Evolutionary conservation across 2,329 filamentous ascomycete species (phyloP).

Genomic region (Cercospora canescens): DNA sequence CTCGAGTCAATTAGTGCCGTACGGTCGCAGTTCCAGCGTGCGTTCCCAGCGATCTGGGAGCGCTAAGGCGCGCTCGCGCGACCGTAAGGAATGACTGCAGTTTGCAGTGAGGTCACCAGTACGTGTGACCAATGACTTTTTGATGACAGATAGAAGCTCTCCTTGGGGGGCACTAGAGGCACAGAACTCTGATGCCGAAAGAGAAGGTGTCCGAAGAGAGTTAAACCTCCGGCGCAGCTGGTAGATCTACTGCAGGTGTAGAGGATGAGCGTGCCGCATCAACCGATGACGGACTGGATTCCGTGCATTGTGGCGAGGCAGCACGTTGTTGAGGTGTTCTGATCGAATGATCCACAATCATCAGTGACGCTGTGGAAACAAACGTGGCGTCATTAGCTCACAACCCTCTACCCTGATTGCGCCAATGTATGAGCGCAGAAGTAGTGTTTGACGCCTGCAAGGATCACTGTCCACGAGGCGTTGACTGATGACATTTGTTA

Average conservation of each 20-base stretch:
- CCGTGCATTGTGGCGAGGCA: conserved; percentile 16
- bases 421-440: conserved; percentile 16
- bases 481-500: neutral
- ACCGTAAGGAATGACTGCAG: conserved; percentile 21
- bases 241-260: conserved; percentile 2
- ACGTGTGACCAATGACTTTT: conserved; percentile 12
- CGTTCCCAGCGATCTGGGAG: conserved; percentile 13
- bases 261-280: neutral
- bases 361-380: conserved; percentile 3
- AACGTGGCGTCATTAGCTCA: conserved; percentile 22
- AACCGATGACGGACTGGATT: conserved; percentile 1
- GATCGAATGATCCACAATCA: neutral
- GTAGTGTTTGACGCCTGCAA: conserved; percentile 6
- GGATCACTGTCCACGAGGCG: conserved; percentile 15
- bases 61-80: conserved; percentile 18
- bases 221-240: conserved; percentile 1
- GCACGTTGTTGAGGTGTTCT: neutral
- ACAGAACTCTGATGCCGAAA: neutral
- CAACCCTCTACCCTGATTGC: conserved; percentile 14
- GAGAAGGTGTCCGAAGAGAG: neutral
- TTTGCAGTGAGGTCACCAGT: conserved; percentile 14
- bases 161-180: neutral
- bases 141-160: conserved; percentile 7
- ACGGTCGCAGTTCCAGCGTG: conserved; percentile 12
- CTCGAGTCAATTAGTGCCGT: conserved; percentile 3